Evolutionary conservation across 2,329 filamentous ascomycete genomes (phyloP).

Genomic region (Penicillium sp.): DNA sequence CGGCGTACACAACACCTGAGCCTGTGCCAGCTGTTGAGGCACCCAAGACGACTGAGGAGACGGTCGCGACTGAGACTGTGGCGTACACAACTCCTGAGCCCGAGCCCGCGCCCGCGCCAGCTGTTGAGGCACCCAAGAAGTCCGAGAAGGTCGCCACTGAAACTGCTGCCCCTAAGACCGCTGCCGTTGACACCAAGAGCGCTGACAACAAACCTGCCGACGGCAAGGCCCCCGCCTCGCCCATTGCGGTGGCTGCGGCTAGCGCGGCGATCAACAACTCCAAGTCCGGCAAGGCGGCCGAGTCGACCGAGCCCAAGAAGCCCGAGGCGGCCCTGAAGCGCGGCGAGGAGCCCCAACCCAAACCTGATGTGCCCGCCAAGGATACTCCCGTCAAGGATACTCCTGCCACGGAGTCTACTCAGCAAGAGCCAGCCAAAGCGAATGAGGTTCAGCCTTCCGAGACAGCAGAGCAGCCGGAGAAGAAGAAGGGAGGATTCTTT

Average conservation of each 20-base stretch:
- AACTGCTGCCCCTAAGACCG: not conserved
- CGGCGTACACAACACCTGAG: conserved; percentile 19
- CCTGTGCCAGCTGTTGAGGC: conserved; percentile 11
- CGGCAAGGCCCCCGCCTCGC: conserved; percentile 6
- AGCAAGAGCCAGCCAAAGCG: conserved; percentile 2
- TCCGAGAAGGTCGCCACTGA: conserved; percentile 1
- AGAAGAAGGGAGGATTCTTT: conserved; percentile 32
- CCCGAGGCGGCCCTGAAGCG: conserved; percentile 21
- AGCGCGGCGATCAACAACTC: conserved; percentile 18
- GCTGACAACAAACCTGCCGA: conserved; percentile 2
- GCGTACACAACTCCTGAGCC: conserved; percentile 17
- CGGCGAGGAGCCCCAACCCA: conserved; percentile 20
- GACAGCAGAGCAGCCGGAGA: conserved; percentile 34
- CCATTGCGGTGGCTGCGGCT: conserved; percentile 19
- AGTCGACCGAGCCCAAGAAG: conserved; percentile 20
- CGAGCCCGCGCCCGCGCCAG: conserved; percentile 14
- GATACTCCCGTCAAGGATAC: conserved; percentile 1
- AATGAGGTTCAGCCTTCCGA: conserved; percentile 1
- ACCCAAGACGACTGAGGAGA: conserved; percentile 5
- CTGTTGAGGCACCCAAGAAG: conserved; percentile 5
- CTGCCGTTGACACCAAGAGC: not conserved
- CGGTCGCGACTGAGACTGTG: not conserved
- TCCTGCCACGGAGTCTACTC: not conserved
- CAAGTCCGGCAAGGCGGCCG: conserved; percentile 19
- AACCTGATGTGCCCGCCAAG: conserved; percentile 3